These are phyloP conservation scores for Sarocladium kiliense DNA, from an alignment of 2,329 filamentous ascomycete species.

Conservation along the genomic window DNA sequence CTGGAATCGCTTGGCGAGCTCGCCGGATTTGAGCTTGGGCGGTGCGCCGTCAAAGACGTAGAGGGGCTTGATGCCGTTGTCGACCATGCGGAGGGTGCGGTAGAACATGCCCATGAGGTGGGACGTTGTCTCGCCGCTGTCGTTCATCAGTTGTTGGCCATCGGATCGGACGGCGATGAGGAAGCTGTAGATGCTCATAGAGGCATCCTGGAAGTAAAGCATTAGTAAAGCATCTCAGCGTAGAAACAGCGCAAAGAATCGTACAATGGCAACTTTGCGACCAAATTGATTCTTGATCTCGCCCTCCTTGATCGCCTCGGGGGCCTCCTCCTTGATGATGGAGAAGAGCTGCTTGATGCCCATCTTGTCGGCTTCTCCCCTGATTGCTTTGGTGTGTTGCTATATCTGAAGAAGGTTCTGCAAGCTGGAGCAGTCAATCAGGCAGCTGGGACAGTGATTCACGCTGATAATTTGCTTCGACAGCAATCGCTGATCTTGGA, in stretches of 20 bases:
- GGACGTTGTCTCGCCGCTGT: constrained; percentile 92
- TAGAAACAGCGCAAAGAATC: constrained; percentile 26
- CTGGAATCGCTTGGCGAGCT: constrained; percentile 92
- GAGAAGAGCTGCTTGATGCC: constrained; percentile 70
- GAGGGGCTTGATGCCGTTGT: constrained; percentile 97
- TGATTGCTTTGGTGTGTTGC: neutral
- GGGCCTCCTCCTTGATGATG: constrained; percentile 86
- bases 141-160: constrained; percentile 92
- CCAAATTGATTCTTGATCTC: constrained; percentile 99
- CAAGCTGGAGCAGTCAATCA: neutral
- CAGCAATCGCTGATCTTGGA: neutral
- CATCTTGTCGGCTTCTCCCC: constrained; percentile 34
- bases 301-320: constrained; percentile 90
- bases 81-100: constrained; percentile 93
- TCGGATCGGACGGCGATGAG: constrained; percentile 95
- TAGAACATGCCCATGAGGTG: constrained; percentile 99
- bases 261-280: constrained; percentile 93
- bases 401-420: neutral
- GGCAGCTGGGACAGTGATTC: neutral
- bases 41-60: constrained; percentile 98
- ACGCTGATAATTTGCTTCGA: neutral
- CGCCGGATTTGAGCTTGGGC: constrained; percentile 94
- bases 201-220: constrained; percentile 38
- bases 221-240: neutral
- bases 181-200: constrained; percentile 99